These are phyloP conservation scores for Bipolaris cookei DNA, from an alignment of 2,329 filamentous ascomycete genomes.

Conservation along the genomic window DNA sequence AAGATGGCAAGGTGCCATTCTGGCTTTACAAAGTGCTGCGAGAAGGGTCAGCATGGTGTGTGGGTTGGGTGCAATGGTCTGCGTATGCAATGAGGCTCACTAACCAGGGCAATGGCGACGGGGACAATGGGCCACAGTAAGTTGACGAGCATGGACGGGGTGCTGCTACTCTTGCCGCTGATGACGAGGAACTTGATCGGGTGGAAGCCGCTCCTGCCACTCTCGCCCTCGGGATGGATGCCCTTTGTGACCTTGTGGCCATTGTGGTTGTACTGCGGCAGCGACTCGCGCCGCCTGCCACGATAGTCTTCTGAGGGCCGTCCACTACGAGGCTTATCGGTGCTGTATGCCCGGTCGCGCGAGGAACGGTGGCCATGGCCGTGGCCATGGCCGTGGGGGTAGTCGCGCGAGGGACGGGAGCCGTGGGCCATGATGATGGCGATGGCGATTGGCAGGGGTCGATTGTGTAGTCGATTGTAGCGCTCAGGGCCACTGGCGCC, in stretches of 20 bases:
- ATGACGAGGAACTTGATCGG: constrained; percentile 69
- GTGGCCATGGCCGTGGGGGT: background rate
- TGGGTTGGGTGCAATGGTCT: background rate
- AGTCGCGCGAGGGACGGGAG: constrained; percentile 24
- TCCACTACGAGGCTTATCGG: constrained; percentile 31
- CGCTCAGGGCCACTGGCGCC: constrained; percentile 4
- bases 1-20: constrained; percentile 70
- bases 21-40: constrained; percentile 58
- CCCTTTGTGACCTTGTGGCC: constrained; percentile 52
- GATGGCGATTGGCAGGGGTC: background rate
- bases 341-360: constrained; percentile 30
- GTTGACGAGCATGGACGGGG: constrained; percentile 69
- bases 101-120: constrained; percentile 69
- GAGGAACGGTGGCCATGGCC: constrained; percentile 20
- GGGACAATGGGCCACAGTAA: constrained; percentile 78
- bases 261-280: constrained; percentile 53
- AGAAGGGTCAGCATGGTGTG: constrained; percentile 8
- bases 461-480: background rate
- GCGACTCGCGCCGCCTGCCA: constrained; percentile 21
- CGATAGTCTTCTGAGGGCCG: constrained; percentile 17
- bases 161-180: constrained; percentile 68
- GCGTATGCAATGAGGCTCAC: constrained; percentile 1
- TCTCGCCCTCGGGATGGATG: constrained; percentile 66
- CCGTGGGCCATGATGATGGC: constrained; percentile 25
- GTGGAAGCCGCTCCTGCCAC: constrained; percentile 70